A percentile compares a stretch with the other conserved stretches of the same genome.
These are phyloP conservation scores for Mycosphaerella arachidis DNA, from an alignment of 2,329 filamentous ascomycete genomes.

Conservation along the genomic window DNA sequence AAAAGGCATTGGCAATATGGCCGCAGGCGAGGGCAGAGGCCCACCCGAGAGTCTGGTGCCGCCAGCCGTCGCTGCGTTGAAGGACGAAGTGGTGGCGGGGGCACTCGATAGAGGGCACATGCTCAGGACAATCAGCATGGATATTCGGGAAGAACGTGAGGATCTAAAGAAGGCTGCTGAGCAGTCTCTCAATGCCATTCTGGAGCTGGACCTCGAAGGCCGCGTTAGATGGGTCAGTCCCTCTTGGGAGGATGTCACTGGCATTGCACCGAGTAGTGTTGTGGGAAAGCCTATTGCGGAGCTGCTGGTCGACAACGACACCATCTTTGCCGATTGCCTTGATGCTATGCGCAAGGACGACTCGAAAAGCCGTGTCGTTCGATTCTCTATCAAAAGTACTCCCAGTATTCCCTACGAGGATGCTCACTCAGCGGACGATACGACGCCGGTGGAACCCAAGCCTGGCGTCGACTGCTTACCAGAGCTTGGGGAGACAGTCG, in stretches of 20 bases:
- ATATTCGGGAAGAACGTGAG: constrained; percentile 88
- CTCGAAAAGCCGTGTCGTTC: constrained; percentile 83
- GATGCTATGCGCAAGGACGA: constrained; percentile 90
- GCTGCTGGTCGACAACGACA: constrained; percentile 73
- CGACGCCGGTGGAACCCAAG: constrained; percentile 29
- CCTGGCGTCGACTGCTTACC: constrained; percentile 17
- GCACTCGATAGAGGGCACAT: constrained; percentile 35
- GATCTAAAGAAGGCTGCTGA: constrained; percentile 93
- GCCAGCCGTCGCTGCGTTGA: constrained; percentile 42
- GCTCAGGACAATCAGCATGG: constrained; percentile 68
- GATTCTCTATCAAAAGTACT: constrained; percentile 66
- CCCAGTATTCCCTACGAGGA: constrained; percentile 54
- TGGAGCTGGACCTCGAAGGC: constrained; percentile 87
- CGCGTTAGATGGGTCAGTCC: constrained; percentile 93
- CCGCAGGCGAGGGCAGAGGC: constrained; percentile 13
- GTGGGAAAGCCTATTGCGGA: constrained; percentile 75
- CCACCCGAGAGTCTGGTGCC: constrained; percentile 35
- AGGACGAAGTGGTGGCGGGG: constrained; percentile 34
- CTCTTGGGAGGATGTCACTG: constrained; percentile 91
- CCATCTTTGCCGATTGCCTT: constrained; percentile 75
- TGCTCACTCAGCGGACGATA: constrained; percentile 18
- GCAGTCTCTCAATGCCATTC: constrained; percentile 91
- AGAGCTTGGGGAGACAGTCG: not conserved
- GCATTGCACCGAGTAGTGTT: constrained; percentile 67
- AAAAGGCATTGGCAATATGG: constrained; percentile 10